Evolutionary conservation across 106 monocot species (phyloP), one percentile per base, ranked within the genome.

Genomic region (Amphibolis antarctica): DNA sequence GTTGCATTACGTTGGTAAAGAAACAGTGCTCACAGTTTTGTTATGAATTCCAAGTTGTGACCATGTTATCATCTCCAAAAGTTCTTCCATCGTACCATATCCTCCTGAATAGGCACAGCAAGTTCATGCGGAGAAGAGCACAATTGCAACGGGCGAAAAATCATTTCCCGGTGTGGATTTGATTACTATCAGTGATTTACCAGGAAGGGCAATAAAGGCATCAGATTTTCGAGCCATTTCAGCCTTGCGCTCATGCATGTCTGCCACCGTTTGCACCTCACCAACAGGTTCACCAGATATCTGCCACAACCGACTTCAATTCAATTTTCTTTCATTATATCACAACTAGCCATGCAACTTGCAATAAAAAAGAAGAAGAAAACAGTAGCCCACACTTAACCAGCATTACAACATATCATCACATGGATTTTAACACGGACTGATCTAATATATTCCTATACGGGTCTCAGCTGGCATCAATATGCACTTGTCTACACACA

Each of bases 61-160:
- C 89, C 93, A 94, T 57, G 93, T 86, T 57, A 86, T 94, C 86
- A 94, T 89, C 83, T 94, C 93, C 69, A 94, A 27, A 30, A 86
- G 55, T 71, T 94, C 93, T 66, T 94, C 93, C 93, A 94, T 94
- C 63, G 93, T 94, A 63, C 93, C 93, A 67, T 86, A 94, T 48
- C 89, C 93, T 46, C 93, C 93, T 92, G 56, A 19, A 42, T 13
- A 20, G 15, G 44, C 45, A 25, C 14, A 45, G 0, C 59, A 10
- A 60, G 9, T 23, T 14, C 23, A 19, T 59, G 9, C 14, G n/a
- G 21, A 51, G 26, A 49, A 49, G 18, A 27, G 9, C 3, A 9
- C 9, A 44, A 23, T 10, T 44, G 27, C 29, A 22, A 25, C 22
- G 17, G 6, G 42, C 57, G 20, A 15, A 14, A 2, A 10, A 60